Percentiles rank a stretch among this genome's conserved stretches.
Evolutionary conservation across 2,329 filamentous ascomycete species (phyloP).

Genomic region (Ascochyta rabiei): DNA sequence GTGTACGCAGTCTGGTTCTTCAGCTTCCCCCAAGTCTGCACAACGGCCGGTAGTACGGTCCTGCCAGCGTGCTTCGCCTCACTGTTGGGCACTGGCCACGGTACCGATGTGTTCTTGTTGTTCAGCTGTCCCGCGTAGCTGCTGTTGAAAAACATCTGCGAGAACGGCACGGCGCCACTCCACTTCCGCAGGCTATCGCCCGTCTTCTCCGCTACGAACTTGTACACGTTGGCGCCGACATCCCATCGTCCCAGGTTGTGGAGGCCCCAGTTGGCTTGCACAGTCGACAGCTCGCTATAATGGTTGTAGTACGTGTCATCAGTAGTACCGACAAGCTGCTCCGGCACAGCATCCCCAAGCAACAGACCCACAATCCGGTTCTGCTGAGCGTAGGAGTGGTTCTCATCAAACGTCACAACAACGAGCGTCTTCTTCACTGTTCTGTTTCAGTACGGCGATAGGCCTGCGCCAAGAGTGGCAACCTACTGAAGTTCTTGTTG

Average conservation of each 20-base stretch:
- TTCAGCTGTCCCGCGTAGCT: slow-evolving; percentile 43
- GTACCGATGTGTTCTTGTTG: slow-evolving; percentile 33
- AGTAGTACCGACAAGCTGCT: slow-evolving; percentile 67
- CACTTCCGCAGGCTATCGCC: slow-evolving; percentile 34
- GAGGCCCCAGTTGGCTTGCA: slow-evolving; percentile 55
- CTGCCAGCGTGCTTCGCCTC: slow-evolving; percentile 34
- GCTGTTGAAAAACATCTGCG: slow-evolving; percentile 41
- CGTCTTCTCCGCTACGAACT: slow-evolving; percentile 37
- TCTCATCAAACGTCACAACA: slow-evolving; percentile 80
- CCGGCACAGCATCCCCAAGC: slow-evolving; percentile 74
- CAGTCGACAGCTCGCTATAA: slow-evolving; percentile 53
- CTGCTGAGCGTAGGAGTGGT: slow-evolving; percentile 67
- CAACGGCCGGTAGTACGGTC: slow-evolving; percentile 33
- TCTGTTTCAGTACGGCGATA: background rate
- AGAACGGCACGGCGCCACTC: slow-evolving; percentile 35
- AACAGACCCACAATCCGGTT: slow-evolving; percentile 76
- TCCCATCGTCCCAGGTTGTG: slow-evolving; percentile 56
- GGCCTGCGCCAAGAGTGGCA: no score
- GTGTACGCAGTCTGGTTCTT: slow-evolving; percentile 36
- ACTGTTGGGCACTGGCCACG: slow-evolving; percentile 40
- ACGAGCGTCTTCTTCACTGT: slow-evolving; percentile 72
- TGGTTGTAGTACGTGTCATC: slow-evolving; percentile 66
- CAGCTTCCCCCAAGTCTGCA: slow-evolving; percentile 32
- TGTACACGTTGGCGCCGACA: slow-evolving; percentile 55
- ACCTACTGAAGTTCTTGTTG: slow-evolving; percentile 67